Evolutionary conservation across 495 filamentous ascomycete genomes (phyloP).

Genomic region (Extremus antarcticus): DNA sequence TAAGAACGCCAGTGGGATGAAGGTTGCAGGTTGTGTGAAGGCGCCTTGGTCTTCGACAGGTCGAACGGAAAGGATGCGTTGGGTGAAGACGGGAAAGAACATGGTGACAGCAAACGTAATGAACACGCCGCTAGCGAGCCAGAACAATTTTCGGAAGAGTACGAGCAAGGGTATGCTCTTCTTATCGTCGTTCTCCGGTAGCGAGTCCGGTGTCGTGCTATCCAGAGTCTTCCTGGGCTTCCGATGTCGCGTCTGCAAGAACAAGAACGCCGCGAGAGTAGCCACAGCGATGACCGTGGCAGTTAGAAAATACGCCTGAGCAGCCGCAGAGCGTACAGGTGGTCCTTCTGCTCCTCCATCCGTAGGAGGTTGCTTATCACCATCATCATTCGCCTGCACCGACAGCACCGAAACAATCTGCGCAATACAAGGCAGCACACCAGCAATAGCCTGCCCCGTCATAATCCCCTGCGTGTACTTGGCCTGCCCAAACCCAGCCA

Average conservation of each 20-base stretch:
- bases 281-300: slow-evolving; percentile 55
- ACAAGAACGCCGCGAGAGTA: slow-evolving; percentile 49
- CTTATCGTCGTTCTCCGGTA: slow-evolving; percentile 35
- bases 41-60: slow-evolving; percentile 37
- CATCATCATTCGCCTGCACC: slow-evolving; percentile 34
- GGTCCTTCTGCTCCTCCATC: slow-evolving; percentile 17
- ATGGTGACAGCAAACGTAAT: slow-evolving; percentile 75
- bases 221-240: slow-evolving; percentile 19
- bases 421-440: slow-evolving; percentile 78
- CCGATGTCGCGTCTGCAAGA: slow-evolving; percentile 44
- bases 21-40: slow-evolving; percentile 61
- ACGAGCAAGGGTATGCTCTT: slow-evolving; percentile 53
- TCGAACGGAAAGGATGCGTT: slow-evolving; percentile 55
- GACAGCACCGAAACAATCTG: slow-evolving; percentile 75
- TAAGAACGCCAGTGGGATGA: slow-evolving; percentile 84
- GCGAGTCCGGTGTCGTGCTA: slow-evolving; percentile 28
- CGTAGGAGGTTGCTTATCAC: background rate
- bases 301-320: slow-evolving; percentile 85
- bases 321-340: slow-evolving; percentile 49
- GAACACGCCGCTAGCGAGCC: slow-evolving; percentile 59
- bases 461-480: slow-evolving; percentile 95
- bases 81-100: slow-evolving; percentile 89
- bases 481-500: slow-evolving; percentile 66
- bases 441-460: slow-evolving; percentile 85
- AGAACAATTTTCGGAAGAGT: slow-evolving; percentile 64